Evolutionary conservation across 108 stramenopile species (phyloP), one percentile per base, ranked within the genome.

Genomic region (Cyclotella kingstonii): DNA sequence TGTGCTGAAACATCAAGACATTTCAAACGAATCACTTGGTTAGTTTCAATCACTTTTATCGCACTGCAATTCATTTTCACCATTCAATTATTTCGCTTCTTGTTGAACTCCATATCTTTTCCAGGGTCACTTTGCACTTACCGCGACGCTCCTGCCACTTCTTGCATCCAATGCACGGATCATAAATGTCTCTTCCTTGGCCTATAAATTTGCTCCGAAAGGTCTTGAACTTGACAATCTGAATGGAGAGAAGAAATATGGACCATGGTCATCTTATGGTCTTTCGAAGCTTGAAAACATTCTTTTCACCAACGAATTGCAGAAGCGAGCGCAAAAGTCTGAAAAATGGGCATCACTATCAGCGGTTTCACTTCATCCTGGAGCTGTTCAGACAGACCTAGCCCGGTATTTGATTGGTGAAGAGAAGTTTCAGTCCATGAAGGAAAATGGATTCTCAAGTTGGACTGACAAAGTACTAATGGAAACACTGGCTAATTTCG

Each of bases 11-110:
- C 17, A 28, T 36, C 1, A 27, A 60, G 54, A 84, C 83, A 46
- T 72, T 92, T 35, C 84, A 82, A 47, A 68, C 77, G 29, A 92
- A 89, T 59, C 85, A 89, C 45, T 47, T 92, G 12, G 59, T 55
- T 21, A 17, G 54, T 19, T 25, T 48, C 11, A 2, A 12, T 11
- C 2, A 48, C 11, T 48, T 21, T 23, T 21, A 21, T 11, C 2
- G 46, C 4, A 18, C 23, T 11, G 18, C 2, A 11, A 6, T 18
- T 9, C 17, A 11, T 4, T 22, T 19, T 23, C 12, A 15, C 2
- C 2, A 2, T 40, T 17, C 38, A 38, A 34, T 3, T 35, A 11
- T 35, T 21, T 54, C 33, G 27, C 38, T 54, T 7, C 12, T 15
- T 54, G 35, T 54, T 36, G 7, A 1, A 19, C 31, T 3, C 3